A percentile compares a stretch with the other conserved stretches of the same genome.
Conservation (phyloP, 805 yeast genomes). For the Yamadazyma phyllophila region DNA sequence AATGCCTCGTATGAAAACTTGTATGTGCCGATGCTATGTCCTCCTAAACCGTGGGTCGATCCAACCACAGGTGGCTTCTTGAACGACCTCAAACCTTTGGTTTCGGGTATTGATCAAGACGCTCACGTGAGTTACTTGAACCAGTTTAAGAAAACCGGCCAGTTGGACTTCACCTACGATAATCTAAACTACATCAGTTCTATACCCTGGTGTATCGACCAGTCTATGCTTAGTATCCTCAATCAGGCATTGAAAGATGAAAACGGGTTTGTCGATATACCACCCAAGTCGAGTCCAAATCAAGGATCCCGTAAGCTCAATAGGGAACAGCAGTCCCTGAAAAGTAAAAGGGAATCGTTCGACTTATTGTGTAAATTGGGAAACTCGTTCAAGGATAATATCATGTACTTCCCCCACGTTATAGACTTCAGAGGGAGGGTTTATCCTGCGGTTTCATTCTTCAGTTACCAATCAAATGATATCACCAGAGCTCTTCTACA, state of each 20-base stretch:
- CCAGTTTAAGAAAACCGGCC: constrained; percentile 30
- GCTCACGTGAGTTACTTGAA: constrained; percentile 20
- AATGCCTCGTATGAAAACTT: constrained; percentile 14
- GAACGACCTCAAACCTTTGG: constrained; percentile 22
- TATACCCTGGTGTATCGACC: constrained; percentile 37
- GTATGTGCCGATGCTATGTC: constrained; percentile 37
- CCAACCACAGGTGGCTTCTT: constrained; percentile 37
- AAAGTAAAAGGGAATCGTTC: constrained; percentile 19
- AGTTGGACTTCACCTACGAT: constrained; percentile 27
- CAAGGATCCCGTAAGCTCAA: background rate
- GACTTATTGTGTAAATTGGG: constrained; percentile 21
- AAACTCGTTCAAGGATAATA: constrained; percentile 23
- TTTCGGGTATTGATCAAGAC: constrained; percentile 18
- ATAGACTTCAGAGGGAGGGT: constrained; percentile 43
- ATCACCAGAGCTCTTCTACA: constrained; percentile 30
- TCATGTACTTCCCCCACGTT: constrained; percentile 35
- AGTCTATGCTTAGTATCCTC: constrained; percentile 21
- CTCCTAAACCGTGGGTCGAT: constrained; percentile 36
- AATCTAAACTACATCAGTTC: constrained; percentile 29
- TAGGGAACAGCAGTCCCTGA: constrained; percentile 12
- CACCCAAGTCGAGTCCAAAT: constrained; percentile 9
- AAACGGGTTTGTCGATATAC: constrained; percentile 26
- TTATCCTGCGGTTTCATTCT: constrained; percentile 35
- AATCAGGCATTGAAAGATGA: constrained; percentile 18
- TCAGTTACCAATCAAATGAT: constrained; percentile 38